A percentile compares a stretch with the other conserved stretches of the same genome.
phyloP scores from a whole-genome alignment of 495 filamentous ascomycete genomes.

The Poronia punctata region DNA sequence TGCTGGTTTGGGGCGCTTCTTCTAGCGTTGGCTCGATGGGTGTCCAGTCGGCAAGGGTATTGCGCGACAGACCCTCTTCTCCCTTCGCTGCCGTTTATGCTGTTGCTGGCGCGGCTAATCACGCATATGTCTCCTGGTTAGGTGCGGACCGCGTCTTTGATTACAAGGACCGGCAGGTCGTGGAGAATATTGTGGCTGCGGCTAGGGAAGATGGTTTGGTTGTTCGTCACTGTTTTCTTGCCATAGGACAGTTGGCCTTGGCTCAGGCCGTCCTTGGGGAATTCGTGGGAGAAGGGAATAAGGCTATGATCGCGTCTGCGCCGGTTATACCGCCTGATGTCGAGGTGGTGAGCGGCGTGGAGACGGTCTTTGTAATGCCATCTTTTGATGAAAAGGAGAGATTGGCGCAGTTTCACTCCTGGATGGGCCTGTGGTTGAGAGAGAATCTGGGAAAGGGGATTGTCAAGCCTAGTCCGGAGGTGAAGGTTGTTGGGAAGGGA shows the following conservation, averaged over 20 bases:
- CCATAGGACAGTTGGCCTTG: conserved; percentile 23
- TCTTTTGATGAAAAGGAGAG: conserved; percentile 28
- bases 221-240: conserved; percentile 37
- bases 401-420: conserved; percentile 30
- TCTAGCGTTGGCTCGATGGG: conserved; percentile 36
- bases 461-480: conserved; percentile 40
- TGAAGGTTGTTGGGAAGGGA: conserved; percentile 37
- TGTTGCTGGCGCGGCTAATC: conserved; percentile 40
- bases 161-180: conserved; percentile 39
- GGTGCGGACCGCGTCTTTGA: conserved; percentile 46
- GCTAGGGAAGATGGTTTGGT: conserved; percentile 35
- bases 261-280: conserved; percentile 9
- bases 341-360: conserved; percentile 29
- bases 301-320: conserved; percentile 32
- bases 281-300: conserved; percentile 15
- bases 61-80: conserved; percentile 3
- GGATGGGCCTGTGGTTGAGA: conserved; percentile 37
- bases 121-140: conserved; percentile 35
- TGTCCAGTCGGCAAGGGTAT: conserved; percentile 34
- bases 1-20: conserved; percentile 44
- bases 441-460: conserved; percentile 32
- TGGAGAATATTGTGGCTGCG: conserved; percentile 35
- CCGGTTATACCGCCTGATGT: conserved; percentile 23
- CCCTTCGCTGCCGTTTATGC: conserved; percentile 40
- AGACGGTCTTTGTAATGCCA: conserved; percentile 35